phyloP scores from a whole-genome alignment of 192 early-diverging fungal species.

The Podila verticillata region DNA sequence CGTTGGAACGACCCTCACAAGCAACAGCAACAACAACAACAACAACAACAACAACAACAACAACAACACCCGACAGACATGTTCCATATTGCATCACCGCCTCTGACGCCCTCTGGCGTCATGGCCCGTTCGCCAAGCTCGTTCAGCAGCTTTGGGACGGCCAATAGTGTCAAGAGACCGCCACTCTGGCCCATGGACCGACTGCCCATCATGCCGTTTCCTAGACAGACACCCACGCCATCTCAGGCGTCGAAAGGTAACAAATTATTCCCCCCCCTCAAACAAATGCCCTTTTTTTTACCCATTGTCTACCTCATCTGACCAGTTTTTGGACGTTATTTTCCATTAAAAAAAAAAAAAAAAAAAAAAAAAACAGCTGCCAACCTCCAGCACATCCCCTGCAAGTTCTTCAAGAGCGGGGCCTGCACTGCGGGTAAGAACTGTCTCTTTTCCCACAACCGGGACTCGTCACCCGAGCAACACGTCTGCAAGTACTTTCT shows the following conservation, averaged over 20 bases:
- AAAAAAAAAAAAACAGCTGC: too few relatives aligned
- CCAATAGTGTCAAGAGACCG: constrained; percentile 27
- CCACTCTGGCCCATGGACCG: constrained; percentile 49
- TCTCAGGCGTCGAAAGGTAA: constrained; percentile 49
- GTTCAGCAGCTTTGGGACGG: constrained; percentile 22
- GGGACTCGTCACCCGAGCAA: constrained; percentile 67
- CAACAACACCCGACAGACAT: constrained; percentile 29
- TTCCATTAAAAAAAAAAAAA: too few relatives aligned
- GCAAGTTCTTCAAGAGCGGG: constrained; percentile 83
- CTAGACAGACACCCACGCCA: constrained; percentile 28
- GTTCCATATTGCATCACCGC: constrained; percentile 45
- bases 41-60: too few relatives aligned
- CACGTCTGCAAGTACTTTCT: constrained; percentile 80
- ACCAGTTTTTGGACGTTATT: too few relatives aligned
- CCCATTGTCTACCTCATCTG: too few relatives aligned
- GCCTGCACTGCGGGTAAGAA: constrained; percentile 80
- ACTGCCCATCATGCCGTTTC: constrained; percentile 25
- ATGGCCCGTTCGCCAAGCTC: constrained; percentile 33
- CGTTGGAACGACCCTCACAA: constrained; percentile 33
- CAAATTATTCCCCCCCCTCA: too few relatives aligned
- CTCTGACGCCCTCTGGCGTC: constrained; percentile 34
- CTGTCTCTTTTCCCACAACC: constrained; percentile 79
- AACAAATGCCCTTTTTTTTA: too few relatives aligned
- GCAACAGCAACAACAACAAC: too few relatives aligned
- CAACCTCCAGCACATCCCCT: constrained; percentile 71